A percentile compares a stretch with the other conserved stretches of the same genome.
Conservation (phyloP, 176 grass and related monocot genomes). For the Phoenix dactylifera region DNA sequence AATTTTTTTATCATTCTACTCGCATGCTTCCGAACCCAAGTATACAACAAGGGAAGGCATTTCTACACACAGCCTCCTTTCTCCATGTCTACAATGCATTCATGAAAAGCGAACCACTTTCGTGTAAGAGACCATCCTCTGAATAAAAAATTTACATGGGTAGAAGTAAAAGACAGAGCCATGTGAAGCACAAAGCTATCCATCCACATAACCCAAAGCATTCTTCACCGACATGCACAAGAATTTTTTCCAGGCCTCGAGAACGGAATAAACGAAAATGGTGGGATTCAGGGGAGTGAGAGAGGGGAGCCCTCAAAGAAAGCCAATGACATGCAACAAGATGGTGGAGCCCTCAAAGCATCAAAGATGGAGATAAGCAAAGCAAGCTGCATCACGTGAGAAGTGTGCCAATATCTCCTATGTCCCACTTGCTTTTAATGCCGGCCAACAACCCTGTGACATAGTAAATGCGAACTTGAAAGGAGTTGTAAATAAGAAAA, state of each 20-base stretch:
- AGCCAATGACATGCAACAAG: background rate
- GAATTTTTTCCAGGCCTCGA: background rate
- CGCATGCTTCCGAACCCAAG: too few relatives aligned
- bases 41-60: too few relatives aligned
- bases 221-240: background rate
- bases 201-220: background rate
- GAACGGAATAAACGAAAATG: background rate
- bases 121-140: too few relatives aligned
- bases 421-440: too few relatives aligned
- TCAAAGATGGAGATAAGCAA: constrained; percentile 14
- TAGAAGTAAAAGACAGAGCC: background rate
- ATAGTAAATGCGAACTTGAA: too few relatives aligned
- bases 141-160: too few relatives aligned
- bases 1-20: too few relatives aligned
- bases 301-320: background rate
- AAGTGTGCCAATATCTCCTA: constrained; percentile 6
- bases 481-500: too few relatives aligned
- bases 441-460: background rate
- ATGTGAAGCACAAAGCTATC: constrained; percentile 2
- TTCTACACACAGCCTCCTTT: too few relatives aligned
- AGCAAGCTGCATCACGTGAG: constrained; percentile 28
- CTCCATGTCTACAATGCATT: too few relatives aligned
- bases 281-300: background rate
- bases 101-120: too few relatives aligned
- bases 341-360: background rate